A percentile compares a stretch with the other conserved stretches of the same genome.
Evolutionary conservation across 352 stramenopile species (phyloP).

Genomic region (Lagenidium giganteum): DNA sequence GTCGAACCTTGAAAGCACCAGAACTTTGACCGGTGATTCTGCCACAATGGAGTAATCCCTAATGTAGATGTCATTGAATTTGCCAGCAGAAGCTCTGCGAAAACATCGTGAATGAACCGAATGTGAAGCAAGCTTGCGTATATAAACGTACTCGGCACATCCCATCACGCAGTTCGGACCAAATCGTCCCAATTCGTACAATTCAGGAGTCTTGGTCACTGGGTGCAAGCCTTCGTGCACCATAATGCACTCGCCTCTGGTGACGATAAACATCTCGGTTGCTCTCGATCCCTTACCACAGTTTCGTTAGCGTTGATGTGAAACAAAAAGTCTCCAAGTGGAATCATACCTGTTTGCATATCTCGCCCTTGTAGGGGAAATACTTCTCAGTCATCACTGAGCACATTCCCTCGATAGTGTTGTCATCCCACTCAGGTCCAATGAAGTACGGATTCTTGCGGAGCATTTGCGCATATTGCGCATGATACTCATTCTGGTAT

Average conservation of each 20-base stretch:
- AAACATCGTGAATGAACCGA: conserved; percentile 18
- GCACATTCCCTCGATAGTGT: conserved; percentile 68
- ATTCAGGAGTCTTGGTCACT: conserved; percentile 31
- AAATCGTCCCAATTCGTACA: conserved; percentile 54
- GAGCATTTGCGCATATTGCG: conserved; percentile 56
- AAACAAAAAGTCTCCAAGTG: neutral
- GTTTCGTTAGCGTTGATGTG: too few species aligned
- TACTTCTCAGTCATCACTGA: conserved; percentile 73
- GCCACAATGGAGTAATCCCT: conserved; percentile 54
- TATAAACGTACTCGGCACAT: conserved; percentile 49
- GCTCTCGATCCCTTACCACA: conserved; percentile 42
- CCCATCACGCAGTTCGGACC: conserved; percentile 56
- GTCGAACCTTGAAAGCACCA: conserved; percentile 60
- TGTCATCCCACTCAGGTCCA: conserved; percentile 58
- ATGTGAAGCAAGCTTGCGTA: neutral
- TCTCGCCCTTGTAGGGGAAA: conserved; percentile 44
- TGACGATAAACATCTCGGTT: conserved; percentile 51
- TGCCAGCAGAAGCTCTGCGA: conserved; percentile 46
- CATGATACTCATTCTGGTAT: conserved; percentile 65
- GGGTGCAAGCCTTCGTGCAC: conserved; percentile 58
- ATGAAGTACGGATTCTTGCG: conserved; percentile 60
- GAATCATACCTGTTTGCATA: conserved; percentile 53
- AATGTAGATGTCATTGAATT: conserved; percentile 67
- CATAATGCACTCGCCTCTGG: conserved; percentile 50
- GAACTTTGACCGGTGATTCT: conserved; percentile 54